A percentile compares a stretch with the other conserved stretches of the same genome.
Evolutionary conservation across 192 early-diverging fungal species (phyloP).

Genomic region (Spizellomyces sp.): DNA sequence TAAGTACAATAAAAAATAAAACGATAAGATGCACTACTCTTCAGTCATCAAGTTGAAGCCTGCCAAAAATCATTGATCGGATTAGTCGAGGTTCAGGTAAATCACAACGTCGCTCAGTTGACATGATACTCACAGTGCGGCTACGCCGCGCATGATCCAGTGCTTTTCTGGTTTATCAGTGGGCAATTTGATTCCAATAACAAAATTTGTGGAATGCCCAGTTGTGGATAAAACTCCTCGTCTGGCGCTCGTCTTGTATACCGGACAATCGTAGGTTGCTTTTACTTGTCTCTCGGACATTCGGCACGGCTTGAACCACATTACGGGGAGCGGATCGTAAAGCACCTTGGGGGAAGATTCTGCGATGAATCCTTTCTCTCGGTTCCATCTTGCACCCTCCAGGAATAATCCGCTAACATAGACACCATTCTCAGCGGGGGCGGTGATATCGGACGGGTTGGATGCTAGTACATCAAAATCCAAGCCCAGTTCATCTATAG

Average conservation of each 20-base stretch:
- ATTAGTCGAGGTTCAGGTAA: too few relatives aligned
- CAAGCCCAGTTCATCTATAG: constrained; percentile 63
- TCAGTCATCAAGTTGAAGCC: too few relatives aligned
- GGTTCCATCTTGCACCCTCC: constrained; percentile 62
- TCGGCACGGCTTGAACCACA: constrained; percentile 65
- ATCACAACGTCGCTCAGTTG: not conserved
- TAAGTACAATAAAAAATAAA: too few relatives aligned
- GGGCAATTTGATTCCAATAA: constrained; percentile 58
- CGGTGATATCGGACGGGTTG: constrained; percentile 14
- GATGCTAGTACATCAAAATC: constrained; percentile 53
- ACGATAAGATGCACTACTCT: too few relatives aligned
- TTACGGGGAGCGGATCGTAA: constrained; percentile 61
- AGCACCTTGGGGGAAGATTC: constrained; percentile 62
- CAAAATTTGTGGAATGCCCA: constrained; percentile 69
- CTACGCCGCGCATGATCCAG: constrained; percentile 65
- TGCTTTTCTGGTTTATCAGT: constrained; percentile 54
- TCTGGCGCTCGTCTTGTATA: constrained; percentile 67
- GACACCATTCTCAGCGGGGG: constrained; percentile 49
- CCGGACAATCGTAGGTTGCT: constrained; percentile 56
- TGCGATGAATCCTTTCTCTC: constrained; percentile 43
- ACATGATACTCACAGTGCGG: constrained; percentile 48
- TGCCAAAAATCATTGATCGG: too few relatives aligned
- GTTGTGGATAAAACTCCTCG: constrained; percentile 64
- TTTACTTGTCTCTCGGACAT: constrained; percentile 26
- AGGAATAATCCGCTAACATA: constrained; percentile 59